Base-by-base conservation (phyloP, 164 flowering plant genomes). In the Amborella trichopoda region DNA sequence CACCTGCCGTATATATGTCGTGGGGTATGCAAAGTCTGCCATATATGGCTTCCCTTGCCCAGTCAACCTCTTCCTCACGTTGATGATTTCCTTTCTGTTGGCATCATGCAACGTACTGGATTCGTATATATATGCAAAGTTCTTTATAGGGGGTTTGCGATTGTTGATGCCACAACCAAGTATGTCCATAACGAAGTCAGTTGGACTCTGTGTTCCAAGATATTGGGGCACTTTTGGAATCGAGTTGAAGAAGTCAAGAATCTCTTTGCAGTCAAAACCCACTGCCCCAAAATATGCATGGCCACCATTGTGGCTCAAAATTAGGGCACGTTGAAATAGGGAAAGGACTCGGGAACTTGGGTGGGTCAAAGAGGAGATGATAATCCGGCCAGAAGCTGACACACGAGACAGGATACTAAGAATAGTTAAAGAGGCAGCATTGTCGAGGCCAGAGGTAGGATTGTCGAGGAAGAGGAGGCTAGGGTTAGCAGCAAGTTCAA, bases 401-500 rank as follows among this genome's bases (percentile, higher is more conserved):
- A 56, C 34, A 34, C 38, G 55, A 14, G 55, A 48, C 20, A 58
- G 59, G 45, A 50, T 40, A 20, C 28, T 44, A 22, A 63, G 63
- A 26, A 63, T 48, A 3, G 17, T 40, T 23, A 26, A 49, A 30
- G 55, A 38, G 53, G 59, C 67, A 18, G 48, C 22, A n/a, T 52
- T 22, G 6, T 63, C 63, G 27, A 63, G 63, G 36, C 62, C 54
- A 22, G 59, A 53, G 45, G 58, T 52, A 37, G 67, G 58, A 21
- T 62, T 62, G 37, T 62, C 67, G 17, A 56, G 67, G 44, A 56
- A 49, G 26, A 62, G 62, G 14, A 52, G 23, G 34, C 67, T 62
- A 17, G 67, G 62, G 44, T 62, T 62, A 21, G 62, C 62, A 23
- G 67, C 67, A 21, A 62, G 61, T 49, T 62, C 66, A 19, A 58